phyloP scores from a whole-genome alignment of 169 alveolate species.

The Perkinsus olseni region DNA sequence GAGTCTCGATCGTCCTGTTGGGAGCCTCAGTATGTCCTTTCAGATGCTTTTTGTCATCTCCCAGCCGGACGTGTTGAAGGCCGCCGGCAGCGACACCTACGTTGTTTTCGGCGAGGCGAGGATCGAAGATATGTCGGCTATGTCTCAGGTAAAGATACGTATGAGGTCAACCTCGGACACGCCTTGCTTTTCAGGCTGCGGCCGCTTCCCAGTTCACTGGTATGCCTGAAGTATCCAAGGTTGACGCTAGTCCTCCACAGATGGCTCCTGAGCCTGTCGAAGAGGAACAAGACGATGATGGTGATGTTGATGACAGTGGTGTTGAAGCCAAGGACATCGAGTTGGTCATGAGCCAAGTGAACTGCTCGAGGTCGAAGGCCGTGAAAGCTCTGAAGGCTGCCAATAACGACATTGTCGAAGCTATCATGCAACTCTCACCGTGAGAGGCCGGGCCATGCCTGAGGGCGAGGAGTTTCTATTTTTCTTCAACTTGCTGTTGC shows the following conservation, averaged over 20 bases:
- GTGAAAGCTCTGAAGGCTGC: constrained; percentile 63
- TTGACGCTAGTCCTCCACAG: neutral
- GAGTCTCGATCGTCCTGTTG: neutral
- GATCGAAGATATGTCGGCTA: constrained; percentile 68
- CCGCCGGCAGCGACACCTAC: constrained; percentile 81
- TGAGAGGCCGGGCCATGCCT: neutral
- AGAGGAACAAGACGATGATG: constrained; percentile 21
- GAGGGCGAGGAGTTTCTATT: neutral
- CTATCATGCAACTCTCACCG: constrained; percentile 48
- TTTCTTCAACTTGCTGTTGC: too few relatives aligned
- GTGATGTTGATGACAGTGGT: constrained; percentile 60
- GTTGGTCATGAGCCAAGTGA: constrained; percentile 68
- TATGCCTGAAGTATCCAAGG: neutral
- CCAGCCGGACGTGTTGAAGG: constrained; percentile 87
- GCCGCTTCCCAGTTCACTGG: neutral
- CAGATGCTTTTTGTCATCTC: constrained; percentile 74
- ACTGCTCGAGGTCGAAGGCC: constrained; percentile 66
- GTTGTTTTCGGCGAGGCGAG: constrained; percentile 92
- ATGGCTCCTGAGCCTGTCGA: neutral
- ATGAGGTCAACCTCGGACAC: neutral
- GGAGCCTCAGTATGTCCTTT: neutral
- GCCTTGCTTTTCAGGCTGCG: neutral
- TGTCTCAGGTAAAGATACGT: neutral
- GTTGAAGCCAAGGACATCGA: constrained; percentile 62
- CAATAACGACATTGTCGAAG: constrained; percentile 74